Conservation (phyloP, 2,329 filamentous ascomycete species). For the Arthroderma uncinatum region DNA sequence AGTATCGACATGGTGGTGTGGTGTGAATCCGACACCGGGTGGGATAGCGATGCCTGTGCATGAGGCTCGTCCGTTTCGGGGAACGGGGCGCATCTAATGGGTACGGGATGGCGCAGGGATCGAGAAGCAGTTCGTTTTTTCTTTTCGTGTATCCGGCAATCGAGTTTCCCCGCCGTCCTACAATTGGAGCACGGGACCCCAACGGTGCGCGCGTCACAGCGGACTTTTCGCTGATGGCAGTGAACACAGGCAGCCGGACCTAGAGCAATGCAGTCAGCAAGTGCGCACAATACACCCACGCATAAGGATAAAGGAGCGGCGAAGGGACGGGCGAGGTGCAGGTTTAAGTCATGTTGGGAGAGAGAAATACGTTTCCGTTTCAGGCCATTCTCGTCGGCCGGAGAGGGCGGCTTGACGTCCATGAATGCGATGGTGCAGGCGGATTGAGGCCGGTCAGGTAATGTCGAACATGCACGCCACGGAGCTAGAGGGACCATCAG, state of each 20-base stretch:
- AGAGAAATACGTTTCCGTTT: conserved; percentile 16
- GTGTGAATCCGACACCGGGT: conserved; percentile 1
- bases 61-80: conserved; percentile 8
- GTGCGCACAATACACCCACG: not conserved
- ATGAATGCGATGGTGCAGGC: not conserved
- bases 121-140: conserved; percentile 37
- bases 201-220: conserved; percentile 40
- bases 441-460: not conserved
- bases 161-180: conserved; percentile 30
- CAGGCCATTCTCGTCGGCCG: conserved; percentile 11
- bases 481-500: not conserved
- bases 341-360: too few relatives aligned
- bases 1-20: not conserved
- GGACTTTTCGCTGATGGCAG: conserved; percentile 43
- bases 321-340: not conserved
- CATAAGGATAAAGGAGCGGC: not conserved
- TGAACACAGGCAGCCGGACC: conserved; percentile 38
- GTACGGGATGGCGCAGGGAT: conserved; percentile 35
- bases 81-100: conserved; percentile 35
- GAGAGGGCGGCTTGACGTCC: conserved; percentile 10
- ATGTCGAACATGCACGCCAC: not conserved
- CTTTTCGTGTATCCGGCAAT: conserved; percentile 42
- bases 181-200: conserved; percentile 43
- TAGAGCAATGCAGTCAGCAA: conserved; percentile 12
- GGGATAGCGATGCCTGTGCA: conserved; percentile 2